Conservation (phyloP, 2,329 filamentous ascomycete genomes). For the Endoconidiophora polonica region DNA sequence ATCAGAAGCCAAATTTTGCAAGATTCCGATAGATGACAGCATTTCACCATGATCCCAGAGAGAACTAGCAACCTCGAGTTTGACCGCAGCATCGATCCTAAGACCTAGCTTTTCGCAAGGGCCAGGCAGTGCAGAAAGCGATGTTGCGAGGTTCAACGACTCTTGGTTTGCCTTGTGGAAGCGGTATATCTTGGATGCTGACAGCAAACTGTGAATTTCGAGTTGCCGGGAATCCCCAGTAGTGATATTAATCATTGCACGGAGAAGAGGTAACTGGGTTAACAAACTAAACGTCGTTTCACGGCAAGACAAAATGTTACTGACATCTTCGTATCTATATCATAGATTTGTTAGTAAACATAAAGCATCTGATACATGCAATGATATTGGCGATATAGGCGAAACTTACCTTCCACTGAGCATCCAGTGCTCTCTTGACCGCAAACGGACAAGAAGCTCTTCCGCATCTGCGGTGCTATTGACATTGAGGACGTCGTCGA, state of each 20-base stretch:
- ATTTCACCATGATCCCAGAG: constrained; percentile 92
- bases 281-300: constrained; percentile 70
- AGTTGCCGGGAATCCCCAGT: constrained; percentile 47
- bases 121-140: constrained; percentile 59
- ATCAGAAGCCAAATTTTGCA: constrained; percentile 44
- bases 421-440: constrained; percentile 60
- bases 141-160: constrained; percentile 69
- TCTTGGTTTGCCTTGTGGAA: constrained; percentile 73
- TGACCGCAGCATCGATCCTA: constrained; percentile 58
- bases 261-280: constrained; percentile 49
- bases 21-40: constrained; percentile 72
- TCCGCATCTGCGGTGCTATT: constrained; percentile 42
- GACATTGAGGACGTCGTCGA: constrained; percentile 58
- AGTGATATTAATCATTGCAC: constrained; percentile 42
- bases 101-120: constrained; percentile 56
- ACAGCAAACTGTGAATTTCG: constrained; percentile 61
- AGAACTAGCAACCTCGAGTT: constrained; percentile 72
- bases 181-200: constrained; percentile 58
- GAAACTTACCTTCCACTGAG: constrained; percentile 54
- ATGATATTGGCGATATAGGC: no score
- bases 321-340: constrained; percentile 55
- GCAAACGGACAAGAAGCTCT: constrained; percentile 45
- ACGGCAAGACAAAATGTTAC: constrained; percentile 64
- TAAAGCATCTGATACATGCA: background rate
- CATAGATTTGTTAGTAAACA: constrained; percentile 16